Base-by-base conservation (phyloP, 1,139 yeast genomes). In the Yamadazyma dendronema region DNA sequence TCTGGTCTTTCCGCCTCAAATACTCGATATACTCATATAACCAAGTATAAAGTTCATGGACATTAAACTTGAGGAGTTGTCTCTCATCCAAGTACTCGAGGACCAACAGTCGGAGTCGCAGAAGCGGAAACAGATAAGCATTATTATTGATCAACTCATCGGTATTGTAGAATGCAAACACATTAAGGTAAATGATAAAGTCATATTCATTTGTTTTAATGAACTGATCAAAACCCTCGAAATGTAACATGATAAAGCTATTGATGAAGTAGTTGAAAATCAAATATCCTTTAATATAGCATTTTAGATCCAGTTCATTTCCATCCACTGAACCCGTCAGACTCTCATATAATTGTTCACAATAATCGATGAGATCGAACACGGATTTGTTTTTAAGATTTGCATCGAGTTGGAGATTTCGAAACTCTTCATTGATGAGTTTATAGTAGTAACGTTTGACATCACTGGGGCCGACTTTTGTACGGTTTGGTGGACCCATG, bases 191-290 rank as follows among this genome's bases (percentile, higher is more conserved):
- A 19, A 71, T 64, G 38, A 69, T 64, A 48, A 71, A 71, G 46
- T 71, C 77, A 36, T 56, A 59, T 40, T 65, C 69, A 41, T 59
- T 60, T 14, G 57, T 48, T 40, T 61, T 64, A 36, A 71, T 65
- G 43, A 71, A 71, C 34, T 57, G 57, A 44, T 67, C 73, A 44
- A 71, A 71, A 6, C 77, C 77, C 37, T 62, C 54, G 49, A 66
- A 71, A 47, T 69, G 72, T 37, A 66, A 42, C 69, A 70, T 67
- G 35, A 71, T 62, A 44, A 67, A 65, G 40, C 69, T 61, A 44
- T 67, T 70, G 36, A 71, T 65, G 47, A 67, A 70, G 48, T 70
- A 71, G 46, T 65, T 67, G 53, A 70, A 67, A 27, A 69, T 62
- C 43, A 71, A 55, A 46, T 59, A 71, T 4, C 74, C 74, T 39